Conservation (phyloP, 371 early-diverging fungal species). For the Conidiobolus incongruus region DNA sequence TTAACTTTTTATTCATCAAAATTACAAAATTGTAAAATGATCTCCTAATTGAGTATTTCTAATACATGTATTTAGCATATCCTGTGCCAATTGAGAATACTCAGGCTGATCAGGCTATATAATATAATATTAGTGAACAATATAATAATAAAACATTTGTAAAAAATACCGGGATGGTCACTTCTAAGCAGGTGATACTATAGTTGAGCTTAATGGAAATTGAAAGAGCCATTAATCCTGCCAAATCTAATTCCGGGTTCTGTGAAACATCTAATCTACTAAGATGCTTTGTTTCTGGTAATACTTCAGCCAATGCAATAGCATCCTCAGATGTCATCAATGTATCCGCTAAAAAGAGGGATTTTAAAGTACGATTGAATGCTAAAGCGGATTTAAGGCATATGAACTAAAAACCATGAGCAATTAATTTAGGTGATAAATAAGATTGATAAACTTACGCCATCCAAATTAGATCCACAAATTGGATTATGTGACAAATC, state of each 20-base stretch:
- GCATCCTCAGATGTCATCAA: conserved; percentile 9
- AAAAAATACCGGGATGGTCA: conserved; percentile 32
- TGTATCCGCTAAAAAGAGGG: background rate
- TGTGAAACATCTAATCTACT: conserved; percentile 42
- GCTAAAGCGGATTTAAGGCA: background rate
- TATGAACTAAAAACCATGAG: no score
- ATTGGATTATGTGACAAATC: no score
- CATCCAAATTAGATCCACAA: no score
- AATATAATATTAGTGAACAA: background rate
- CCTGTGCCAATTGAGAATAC: conserved; percentile 32
- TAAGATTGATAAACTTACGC: no score
- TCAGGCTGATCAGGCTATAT: conserved; percentile 32
- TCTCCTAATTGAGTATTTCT: conserved; percentile 25
- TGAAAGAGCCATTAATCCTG: conserved; percentile 53
- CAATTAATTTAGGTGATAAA: no score
- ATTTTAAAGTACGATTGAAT: background rate
- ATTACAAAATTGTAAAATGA: no score
- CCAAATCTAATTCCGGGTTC: conserved; percentile 46
- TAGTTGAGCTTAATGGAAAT: conserved; percentile 46
- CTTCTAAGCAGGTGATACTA: conserved; percentile 39
- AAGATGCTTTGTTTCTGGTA: conserved; percentile 45
- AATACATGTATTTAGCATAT: conserved; percentile 38
- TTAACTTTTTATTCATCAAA: no score
- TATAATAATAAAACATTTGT: background rate
- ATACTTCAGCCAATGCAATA: conserved; percentile 50